Evolutionary conservation across 768 basidiomycete species (phyloP).

Genomic region (Lactarius quietus): DNA sequence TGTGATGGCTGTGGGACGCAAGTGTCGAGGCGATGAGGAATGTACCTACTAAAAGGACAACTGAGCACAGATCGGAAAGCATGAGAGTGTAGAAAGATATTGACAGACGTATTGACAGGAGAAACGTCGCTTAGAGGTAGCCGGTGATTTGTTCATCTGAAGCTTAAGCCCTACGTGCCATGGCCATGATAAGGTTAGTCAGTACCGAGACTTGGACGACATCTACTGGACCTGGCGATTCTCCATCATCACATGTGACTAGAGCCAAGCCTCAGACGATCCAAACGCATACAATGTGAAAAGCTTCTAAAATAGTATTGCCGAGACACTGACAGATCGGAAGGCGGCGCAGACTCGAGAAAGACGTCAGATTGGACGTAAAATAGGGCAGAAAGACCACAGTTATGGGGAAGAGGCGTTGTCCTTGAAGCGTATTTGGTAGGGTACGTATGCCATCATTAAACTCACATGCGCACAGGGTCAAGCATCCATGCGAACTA

Average conservation of each 20-base stretch:
- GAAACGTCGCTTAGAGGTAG: background rate
- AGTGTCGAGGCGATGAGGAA: slow-evolving; percentile 1
- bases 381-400: slow-evolving; percentile 2
- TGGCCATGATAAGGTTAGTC: background rate
- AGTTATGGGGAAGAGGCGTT: background rate
- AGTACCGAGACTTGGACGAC: background rate
- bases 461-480: background rate
- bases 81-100: slow-evolving; percentile 4
- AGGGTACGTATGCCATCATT: background rate
- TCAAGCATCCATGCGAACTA: background rate
- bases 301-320: slow-evolving; percentile 5
- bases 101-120: background rate
- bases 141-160: slow-evolving; percentile 2
- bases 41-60: background rate
- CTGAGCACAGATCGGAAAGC: slow-evolving; percentile 9
- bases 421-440: slow-evolving; percentile 16
- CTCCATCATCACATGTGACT: slow-evolving; percentile 6
- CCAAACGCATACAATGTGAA: slow-evolving; percentile 3
- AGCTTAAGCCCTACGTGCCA: background rate
- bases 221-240: slow-evolving; percentile 9
- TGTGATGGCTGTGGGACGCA: slow-evolving; percentile 8
- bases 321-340: slow-evolving; percentile 12
- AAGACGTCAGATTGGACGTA: slow-evolving; percentile 7
- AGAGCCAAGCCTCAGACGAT: background rate
- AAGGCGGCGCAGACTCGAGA: slow-evolving; percentile 1